Evolutionary conservation across 2,329 filamentous ascomycete genomes (phyloP), one percentile per base, ranked within the genome.

Genomic region (Colletotrichum destructivum): DNA sequence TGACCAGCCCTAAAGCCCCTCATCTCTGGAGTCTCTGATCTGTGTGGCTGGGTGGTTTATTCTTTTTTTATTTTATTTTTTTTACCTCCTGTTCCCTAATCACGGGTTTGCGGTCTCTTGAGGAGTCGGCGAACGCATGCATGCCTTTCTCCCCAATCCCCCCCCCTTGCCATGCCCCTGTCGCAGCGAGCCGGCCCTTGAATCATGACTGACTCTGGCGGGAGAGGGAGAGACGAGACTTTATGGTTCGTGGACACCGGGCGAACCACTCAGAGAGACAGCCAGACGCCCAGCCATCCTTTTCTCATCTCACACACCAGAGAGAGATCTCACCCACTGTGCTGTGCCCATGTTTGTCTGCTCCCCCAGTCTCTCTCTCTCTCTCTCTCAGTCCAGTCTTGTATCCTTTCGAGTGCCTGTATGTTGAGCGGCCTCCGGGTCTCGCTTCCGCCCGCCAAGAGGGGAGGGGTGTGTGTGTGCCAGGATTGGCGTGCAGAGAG

Each of bases 401-500:
- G 65, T 55, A 69, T 69, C 54, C 51, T 40, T 54, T 9, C 7
- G 52, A 12, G 21, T 49, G 6, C 18, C 23, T 35, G 31, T 38
- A 2, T 8, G 18, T 26, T 18, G 49, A 16, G 31, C 52, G 26
- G 31, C 52, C 8, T 16, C 15, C 23, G 23, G 47, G 67, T 54
- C 47, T 52, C 21, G 55, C 52, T 69, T 44, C 49, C 54, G n/a
- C 16, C 47, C 57, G 64, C 65, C 62, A 71, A 46, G 40, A 52
- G 52, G 47, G 46, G 23, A 26, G 26, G 26, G 26, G n/a, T n/a
- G 26, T 26, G 62, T 31, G 7, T 8, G 31, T 31, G 31, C 31
- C 56, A 62, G n/a, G 15, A 71, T 67, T 62, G 56, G 56, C 63
- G 49, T 71, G 63, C 68, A 62, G 65, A 57, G 40, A 55, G 49